Evolutionary conservation across 257 asterid species (phyloP).

Genomic region (Solanum piurae): DNA sequence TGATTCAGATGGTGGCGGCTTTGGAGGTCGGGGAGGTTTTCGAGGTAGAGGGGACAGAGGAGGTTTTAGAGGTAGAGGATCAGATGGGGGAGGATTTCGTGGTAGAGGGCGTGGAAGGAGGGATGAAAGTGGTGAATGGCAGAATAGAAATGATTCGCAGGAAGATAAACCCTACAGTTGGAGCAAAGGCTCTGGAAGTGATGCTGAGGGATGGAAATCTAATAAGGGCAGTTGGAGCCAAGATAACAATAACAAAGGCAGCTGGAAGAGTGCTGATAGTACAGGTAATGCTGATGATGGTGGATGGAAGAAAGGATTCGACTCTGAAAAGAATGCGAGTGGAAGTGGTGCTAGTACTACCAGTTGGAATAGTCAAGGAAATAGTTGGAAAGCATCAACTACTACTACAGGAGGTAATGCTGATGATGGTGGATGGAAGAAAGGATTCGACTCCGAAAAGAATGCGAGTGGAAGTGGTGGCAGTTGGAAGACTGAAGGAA

Average conservation of each 20-base stretch:
- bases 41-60: constrained; percentile 59
- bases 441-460: constrained; percentile 5
- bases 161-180: constrained; percentile 30
- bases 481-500: constrained; percentile 15
- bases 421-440: constrained; percentile 19
- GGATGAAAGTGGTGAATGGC: constrained; percentile 20
- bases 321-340: constrained; percentile 11
- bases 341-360: constrained; percentile 6
- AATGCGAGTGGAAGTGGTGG: constrained; percentile 8
- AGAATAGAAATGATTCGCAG: constrained; percentile 26
- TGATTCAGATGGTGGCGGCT: constrained; percentile 35
- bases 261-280: constrained; percentile 8
- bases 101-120: constrained; percentile 37
- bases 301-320: constrained; percentile 14
- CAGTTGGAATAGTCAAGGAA: constrained; percentile 15
- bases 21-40: constrained; percentile 27
- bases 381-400: neutral
- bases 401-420: neutral
- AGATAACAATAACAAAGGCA: neutral
- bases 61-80: constrained; percentile 11
- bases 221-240: neutral
- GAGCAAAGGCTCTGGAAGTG: constrained; percentile 21
- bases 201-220: constrained; percentile 39
- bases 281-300: constrained; percentile 10
- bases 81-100: constrained; percentile 7